Base-by-base conservation (phyloP, 768 basidiomycete genomes). In the Mycena albidolilacea region DNA sequence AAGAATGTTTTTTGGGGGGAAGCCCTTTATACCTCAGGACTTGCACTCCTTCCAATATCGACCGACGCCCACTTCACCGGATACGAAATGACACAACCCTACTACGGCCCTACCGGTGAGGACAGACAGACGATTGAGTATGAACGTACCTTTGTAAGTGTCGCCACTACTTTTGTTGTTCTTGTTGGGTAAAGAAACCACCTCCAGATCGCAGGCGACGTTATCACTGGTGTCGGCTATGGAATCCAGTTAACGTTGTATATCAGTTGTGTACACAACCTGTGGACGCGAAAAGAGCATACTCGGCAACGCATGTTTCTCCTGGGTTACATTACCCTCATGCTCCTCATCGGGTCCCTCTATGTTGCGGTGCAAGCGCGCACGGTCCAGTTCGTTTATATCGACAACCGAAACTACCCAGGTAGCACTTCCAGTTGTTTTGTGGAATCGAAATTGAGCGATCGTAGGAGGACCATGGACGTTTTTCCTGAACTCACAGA, bases 241-340 rank as follows among this genome's bases (percentile, higher is more conserved):
- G 87, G 86, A 82, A 77, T 84, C 1, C 85, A 87, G 62, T 64
- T 86, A n/a, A 79, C 85, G 17, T 75, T 86, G 5, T 86, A 77
- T 69, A 73, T 76, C 0, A 79, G 78, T 15, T 87, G 85, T 65
- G 84, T 80, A 0, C 58, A 74, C 43, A 85, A 80, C 66, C 80
- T 86, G 5, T 86, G 84, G 83, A 80, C 75, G 35, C 80, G 81
- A 69, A 77, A 84, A n/a, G 75, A 75, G 41, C 69, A 76, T 10
- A 75, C 80, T 41, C 71, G 77, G 37, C 76, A 82, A 72, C 76
- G 81, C 7, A 70, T 78, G 48, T 78, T 84, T 62, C 80, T 86
- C 2, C 79, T 87, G 23, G 78, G 75, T 9, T 87, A 86, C 68
- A 84, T 85, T 72, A 80, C 82, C 10, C 19, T 83, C 21, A 79